These are phyloP conservation scores for Solanum clarkiae DNA, from an alignment of 257 asterid species.

Conservation along the genomic window DNA sequence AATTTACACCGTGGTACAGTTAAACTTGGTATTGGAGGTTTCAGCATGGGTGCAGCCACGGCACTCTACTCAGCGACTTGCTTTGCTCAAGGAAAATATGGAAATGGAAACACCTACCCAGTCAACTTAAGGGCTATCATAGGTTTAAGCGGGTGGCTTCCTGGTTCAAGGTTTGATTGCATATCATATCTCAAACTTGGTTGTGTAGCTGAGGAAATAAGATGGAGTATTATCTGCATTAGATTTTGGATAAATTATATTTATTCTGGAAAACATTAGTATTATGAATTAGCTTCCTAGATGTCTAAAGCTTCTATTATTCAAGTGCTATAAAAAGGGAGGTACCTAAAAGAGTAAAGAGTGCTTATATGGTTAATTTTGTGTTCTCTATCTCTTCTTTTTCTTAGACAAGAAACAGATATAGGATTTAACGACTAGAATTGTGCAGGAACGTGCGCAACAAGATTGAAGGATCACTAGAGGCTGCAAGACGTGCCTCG, in stretches of 20 bases:
- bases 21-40: conserved; percentile 93
- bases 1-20: conserved; percentile 27
- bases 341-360: neutral
- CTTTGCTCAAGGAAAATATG: conserved; percentile 72
- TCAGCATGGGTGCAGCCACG: conserved; percentile 95
- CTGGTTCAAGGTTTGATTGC: conserved; percentile 59
- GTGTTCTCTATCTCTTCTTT: neutral
- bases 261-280: neutral
- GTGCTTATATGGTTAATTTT: neutral
- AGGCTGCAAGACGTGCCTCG: conserved; percentile 80
- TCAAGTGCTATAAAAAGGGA: neutral
- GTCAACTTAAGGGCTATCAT: conserved; percentile 60
- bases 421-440: neutral
- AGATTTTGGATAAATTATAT: neutral
- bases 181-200: neutral
- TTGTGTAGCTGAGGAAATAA: neutral
- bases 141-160: conserved; percentile 98
- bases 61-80: conserved; percentile 90
- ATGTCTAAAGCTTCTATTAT: neutral
- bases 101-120: conserved; percentile 74
- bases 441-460: conserved; percentile 52
- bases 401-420: neutral
- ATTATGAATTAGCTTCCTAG: neutral
- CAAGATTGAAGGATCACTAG: conserved; percentile 80
- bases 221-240: neutral